These are phyloP conservation scores for Fusarium begoniae DNA, from an alignment of 2,329 filamentous ascomycete genomes.

Conservation along the genomic window DNA sequence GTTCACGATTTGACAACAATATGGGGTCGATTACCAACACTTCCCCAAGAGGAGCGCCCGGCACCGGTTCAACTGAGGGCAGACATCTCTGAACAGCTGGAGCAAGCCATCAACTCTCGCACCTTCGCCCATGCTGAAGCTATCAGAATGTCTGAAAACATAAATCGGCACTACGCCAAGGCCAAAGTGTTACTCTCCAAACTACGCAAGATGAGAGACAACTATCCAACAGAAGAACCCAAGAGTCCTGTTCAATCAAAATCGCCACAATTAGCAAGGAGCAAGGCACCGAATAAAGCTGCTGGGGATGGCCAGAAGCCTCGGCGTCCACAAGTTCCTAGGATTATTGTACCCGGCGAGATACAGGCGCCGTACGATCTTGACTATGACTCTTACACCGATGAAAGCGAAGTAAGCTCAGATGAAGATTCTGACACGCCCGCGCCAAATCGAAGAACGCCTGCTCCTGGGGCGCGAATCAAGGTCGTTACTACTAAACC, in stretches of 20 bases:
- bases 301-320: conserved; percentile 57
- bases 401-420: conserved; percentile 62
- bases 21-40: conserved; percentile 65
- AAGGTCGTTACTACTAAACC: conserved; percentile 56
- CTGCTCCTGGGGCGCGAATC: conserved; percentile 55
- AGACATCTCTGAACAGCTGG: conserved; percentile 67
- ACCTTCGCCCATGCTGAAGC: conserved; percentile 70
- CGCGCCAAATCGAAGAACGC: conserved; percentile 49
- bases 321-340: conserved; percentile 59
- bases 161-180: conserved; percentile 69
- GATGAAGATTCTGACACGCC: conserved; percentile 59
- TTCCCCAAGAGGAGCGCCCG: conserved; percentile 58
- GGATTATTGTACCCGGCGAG: conserved; percentile 72
- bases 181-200: conserved; percentile 68
- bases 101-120: conserved; percentile 64
- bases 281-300: conserved; percentile 57
- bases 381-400: conserved; percentile 67
- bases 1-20: conserved; percentile 65
- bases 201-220: conserved; percentile 67
- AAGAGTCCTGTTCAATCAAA: conserved; percentile 62
- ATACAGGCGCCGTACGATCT: conserved; percentile 73
- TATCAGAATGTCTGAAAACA: conserved; percentile 69
- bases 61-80: conserved; percentile 62
- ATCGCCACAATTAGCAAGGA: conserved; percentile 63
- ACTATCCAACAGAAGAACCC: conserved; percentile 64